Evolutionary conservation across 2,329 filamentous ascomycete genomes (phyloP).

Genomic region (Chaetomium sp.): DNA sequence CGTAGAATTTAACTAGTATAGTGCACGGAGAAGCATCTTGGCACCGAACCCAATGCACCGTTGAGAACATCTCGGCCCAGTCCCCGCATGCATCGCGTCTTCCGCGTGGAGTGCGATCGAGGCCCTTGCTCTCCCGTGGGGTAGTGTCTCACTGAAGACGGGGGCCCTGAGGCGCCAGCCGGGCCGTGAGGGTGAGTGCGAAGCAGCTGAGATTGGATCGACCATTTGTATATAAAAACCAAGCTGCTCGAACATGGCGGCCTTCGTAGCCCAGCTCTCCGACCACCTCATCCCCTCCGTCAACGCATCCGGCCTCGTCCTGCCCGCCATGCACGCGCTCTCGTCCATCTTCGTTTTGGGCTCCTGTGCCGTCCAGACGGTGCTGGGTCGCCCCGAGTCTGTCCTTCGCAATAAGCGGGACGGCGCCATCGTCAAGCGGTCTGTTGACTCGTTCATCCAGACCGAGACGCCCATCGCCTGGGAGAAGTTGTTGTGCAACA

Average conservation of each 20-base stretch:
- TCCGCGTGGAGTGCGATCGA: neutral
- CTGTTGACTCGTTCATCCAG: constrained; percentile 47
- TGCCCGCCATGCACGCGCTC: constrained; percentile 35
- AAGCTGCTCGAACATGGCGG: constrained; percentile 13
- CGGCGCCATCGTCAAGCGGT: constrained; percentile 37
- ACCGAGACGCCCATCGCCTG: constrained; percentile 47
- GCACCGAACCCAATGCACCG: neutral
- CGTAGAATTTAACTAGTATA: neutral
- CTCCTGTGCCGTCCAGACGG: constrained; percentile 44
- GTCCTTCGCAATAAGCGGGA: constrained; percentile 27
- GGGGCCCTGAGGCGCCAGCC: no score
- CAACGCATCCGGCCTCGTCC: constrained; percentile 16
- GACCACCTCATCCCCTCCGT: constrained; percentile 9
- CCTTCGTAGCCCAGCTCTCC: constrained; percentile 10
- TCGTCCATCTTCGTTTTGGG: constrained; percentile 45
- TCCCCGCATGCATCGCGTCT: constrained; percentile 10
- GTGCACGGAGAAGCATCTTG: constrained; percentile 13
- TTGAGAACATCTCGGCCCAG: constrained; percentile 17
- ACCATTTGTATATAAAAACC: constrained; percentile 7
- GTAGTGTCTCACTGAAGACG: no score
- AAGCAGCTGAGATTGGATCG: no score
- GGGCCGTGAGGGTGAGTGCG: no score
- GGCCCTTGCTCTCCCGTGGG: no score
- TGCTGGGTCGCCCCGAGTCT: constrained; percentile 40
- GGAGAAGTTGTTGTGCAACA: constrained; percentile 50